Conservation (phyloP, 768 basidiomycete species). For the Imleria badia region DNA sequence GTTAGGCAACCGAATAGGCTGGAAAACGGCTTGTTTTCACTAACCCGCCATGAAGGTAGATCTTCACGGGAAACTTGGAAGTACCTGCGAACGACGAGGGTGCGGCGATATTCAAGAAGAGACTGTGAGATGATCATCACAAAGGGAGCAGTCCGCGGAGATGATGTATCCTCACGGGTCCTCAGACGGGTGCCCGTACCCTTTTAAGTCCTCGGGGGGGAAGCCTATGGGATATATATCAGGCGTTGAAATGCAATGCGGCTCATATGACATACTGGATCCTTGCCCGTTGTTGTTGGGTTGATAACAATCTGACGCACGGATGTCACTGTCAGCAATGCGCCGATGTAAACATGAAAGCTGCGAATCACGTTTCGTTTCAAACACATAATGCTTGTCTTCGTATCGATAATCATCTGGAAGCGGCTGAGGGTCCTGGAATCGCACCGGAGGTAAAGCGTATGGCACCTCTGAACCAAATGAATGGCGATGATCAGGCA, state of each 20-base stretch:
- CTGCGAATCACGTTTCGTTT: constrained; percentile 49
- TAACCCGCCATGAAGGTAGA: constrained; percentile 78
- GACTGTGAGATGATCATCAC: constrained; percentile 31
- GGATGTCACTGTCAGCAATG: not conserved
- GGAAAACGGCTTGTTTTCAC: constrained; percentile 12
- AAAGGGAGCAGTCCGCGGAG: not conserved
- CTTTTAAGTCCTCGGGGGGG: constrained; percentile 57
- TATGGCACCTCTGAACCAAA: constrained; percentile 61
- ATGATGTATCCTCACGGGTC: constrained; percentile 47
- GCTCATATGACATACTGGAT: constrained; percentile 33
- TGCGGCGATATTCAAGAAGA: constrained; percentile 62
- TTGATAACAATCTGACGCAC: constrained; percentile 51
- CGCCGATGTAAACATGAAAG: not conserved
- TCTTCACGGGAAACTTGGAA: constrained; percentile 59
- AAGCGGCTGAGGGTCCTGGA: constrained; percentile 59
- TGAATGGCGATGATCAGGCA: not conserved
- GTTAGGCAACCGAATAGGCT: not conserved
- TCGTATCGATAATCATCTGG: constrained; percentile 57
- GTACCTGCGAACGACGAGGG: constrained; percentile 45
- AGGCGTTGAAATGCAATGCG: not conserved
- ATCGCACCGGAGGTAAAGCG: constrained; percentile 63
- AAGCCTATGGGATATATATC: constrained; percentile 33
- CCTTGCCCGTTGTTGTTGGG: constrained; percentile 64
- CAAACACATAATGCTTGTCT: constrained; percentile 55
- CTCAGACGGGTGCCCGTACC: constrained; percentile 65